Conservation (phyloP, 1,284 basidiomycete genomes). For the Marasmius oreades region DNA sequence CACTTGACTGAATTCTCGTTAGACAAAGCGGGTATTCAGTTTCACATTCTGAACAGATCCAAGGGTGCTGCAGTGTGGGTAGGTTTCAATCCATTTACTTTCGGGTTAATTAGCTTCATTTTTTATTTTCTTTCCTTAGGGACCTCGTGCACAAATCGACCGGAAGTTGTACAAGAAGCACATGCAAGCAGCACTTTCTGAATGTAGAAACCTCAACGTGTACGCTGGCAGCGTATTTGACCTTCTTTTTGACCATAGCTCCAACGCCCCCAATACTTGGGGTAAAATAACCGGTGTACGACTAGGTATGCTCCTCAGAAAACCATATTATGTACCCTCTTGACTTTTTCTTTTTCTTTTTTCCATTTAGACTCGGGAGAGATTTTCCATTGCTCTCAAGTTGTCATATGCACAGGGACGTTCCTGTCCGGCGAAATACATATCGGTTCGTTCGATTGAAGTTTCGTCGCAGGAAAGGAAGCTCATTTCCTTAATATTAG, state of each 20-base stretch:
- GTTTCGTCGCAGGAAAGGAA: too few species aligned
- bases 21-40: constrained; percentile 88
- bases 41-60: constrained; percentile 80
- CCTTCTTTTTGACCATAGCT: constrained; percentile 57
- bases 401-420: constrained; percentile 88
- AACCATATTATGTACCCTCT: too few species aligned
- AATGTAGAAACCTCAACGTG: constrained; percentile 68
- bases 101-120: not conserved
- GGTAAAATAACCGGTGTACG: constrained; percentile 65
- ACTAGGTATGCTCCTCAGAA: constrained; percentile 52
- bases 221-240: constrained; percentile 78
- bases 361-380: constrained; percentile 64
- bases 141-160: constrained; percentile 88
- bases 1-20: not conserved
- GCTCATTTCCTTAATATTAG: constrained; percentile 28
- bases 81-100: constrained; percentile 18
- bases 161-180: constrained; percentile 76
- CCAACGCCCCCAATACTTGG: constrained; percentile 34
- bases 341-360: not conserved
- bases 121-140: constrained; percentile 49
- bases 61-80: constrained; percentile 90
- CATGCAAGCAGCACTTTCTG: constrained; percentile 70
- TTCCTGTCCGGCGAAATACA: constrained; percentile 89
- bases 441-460: constrained; percentile 58
- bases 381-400: constrained; percentile 70